phyloP scores from a whole-genome alignment of 306 rosid species.

The Castanea sativa region DNA sequence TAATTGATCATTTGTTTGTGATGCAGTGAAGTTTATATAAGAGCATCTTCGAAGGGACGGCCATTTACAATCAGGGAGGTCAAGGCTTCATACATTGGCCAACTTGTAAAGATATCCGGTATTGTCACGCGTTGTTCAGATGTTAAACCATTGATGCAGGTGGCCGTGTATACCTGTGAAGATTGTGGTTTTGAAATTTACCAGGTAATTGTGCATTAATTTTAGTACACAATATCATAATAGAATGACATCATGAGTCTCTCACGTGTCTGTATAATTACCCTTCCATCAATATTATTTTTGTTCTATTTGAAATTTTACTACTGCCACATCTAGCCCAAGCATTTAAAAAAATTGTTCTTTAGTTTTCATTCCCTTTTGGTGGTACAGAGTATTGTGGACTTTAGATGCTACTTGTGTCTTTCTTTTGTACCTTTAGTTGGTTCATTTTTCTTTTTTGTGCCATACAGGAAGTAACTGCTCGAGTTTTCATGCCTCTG shows the following conservation, averaged over 20 bases:
- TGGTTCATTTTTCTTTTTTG: slow-evolving; percentile 10
- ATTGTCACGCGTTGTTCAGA: slow-evolving; percentile 94
- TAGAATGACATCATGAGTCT: neutral
- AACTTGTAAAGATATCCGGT: slow-evolving; percentile 90
- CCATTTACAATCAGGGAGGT: slow-evolving; percentile 97
- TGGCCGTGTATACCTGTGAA: slow-evolving; percentile 97
- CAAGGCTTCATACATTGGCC: slow-evolving; percentile 91
- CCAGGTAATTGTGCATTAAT: slow-evolving; percentile 57
- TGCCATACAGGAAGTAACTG: slow-evolving; percentile 85
- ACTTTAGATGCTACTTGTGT: neutral
- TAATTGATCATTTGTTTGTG: neutral
- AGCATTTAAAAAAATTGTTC: neutral
- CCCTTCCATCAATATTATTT: slow-evolving; percentile 7
- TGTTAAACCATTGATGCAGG: slow-evolving; percentile 96
- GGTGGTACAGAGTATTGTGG: neutral
- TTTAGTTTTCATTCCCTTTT: neutral
- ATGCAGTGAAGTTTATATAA: slow-evolving; percentile 89
- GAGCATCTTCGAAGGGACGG: slow-evolving; percentile 78
- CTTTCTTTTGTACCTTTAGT: slow-evolving; percentile 19
- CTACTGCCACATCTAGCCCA: neutral
- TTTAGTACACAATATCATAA: neutral
- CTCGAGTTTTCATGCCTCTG: slow-evolving; percentile 93
- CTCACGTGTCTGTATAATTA: neutral
- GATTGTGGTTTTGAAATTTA: slow-evolving; percentile 98
- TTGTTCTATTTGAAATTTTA: neutral